phyloP scores from a whole-genome alignment of 2,329 filamentous ascomycete genomes.

The Emergomyces orientalis region DNA sequence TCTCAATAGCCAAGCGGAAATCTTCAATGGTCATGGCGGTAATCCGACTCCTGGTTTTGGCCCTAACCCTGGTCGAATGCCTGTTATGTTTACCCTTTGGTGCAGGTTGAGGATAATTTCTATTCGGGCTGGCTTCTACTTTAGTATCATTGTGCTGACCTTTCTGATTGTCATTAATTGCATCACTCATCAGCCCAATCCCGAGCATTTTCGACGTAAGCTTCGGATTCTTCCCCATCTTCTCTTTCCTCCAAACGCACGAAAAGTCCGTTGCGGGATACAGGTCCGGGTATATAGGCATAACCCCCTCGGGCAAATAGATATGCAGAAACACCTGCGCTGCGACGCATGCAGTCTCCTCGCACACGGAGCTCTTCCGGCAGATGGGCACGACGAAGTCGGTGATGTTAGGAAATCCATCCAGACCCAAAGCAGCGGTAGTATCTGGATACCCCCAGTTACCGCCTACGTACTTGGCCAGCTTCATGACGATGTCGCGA shows the following conservation, averaged over 20 bases:
- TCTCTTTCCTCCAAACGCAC: constrained; percentile 6
- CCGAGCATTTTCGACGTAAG: constrained; percentile 12
- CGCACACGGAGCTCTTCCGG: constrained; percentile 13
- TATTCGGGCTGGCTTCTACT: not conserved
- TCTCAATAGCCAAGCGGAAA: constrained; percentile 8
- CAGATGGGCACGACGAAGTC: constrained; percentile 21
- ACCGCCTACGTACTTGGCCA: constrained; percentile 18
- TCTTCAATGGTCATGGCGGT: constrained; percentile 9
- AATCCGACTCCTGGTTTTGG: not conserved
- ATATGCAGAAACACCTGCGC: constrained; percentile 14
- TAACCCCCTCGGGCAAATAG: constrained; percentile 4
- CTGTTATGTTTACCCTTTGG: not conserved
- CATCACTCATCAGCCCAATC: constrained; percentile 8
- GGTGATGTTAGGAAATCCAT: constrained; percentile 17
- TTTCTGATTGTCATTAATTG: not conserved
- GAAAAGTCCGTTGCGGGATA: constrained; percentile 10
- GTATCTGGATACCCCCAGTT: constrained; percentile 17
- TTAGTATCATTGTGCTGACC: not conserved
- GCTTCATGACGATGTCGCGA: constrained; percentile 13
- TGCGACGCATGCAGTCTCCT: constrained; percentile 17
- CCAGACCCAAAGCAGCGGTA: constrained; percentile 12
- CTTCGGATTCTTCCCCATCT: constrained; percentile 10
- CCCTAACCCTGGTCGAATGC: not conserved
- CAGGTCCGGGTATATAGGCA: constrained; percentile 13
- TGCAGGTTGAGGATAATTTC: not conserved